A percentile compares a stretch with the other conserved stretches of the same genome.
phyloP scores from a whole-genome alignment of 345 rosid species.

The Camelina neglecta region DNA sequence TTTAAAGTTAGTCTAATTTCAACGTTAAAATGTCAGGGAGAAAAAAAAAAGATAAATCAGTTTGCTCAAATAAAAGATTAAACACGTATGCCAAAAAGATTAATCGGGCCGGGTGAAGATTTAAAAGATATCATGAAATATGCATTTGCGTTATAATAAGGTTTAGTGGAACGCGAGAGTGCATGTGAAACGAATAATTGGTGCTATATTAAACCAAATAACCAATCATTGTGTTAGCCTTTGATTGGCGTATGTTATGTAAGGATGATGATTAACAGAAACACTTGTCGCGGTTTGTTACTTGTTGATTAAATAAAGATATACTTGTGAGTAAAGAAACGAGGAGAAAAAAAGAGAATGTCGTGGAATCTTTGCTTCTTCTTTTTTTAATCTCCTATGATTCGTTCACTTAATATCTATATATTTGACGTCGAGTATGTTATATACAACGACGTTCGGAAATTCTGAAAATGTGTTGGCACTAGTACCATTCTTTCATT shows the following conservation, averaged over 20 bases:
- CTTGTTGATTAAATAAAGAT: slow-evolving; percentile 1
- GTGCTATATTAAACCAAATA: slow-evolving; percentile 22
- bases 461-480: background rate
- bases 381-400: background rate
- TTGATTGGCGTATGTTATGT: slow-evolving; percentile 20
- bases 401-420: background rate
- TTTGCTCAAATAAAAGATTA: background rate
- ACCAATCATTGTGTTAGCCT: slow-evolving; percentile 35
- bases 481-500: background rate
- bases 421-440: slow-evolving; percentile 4
- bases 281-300: slow-evolving; percentile 27
- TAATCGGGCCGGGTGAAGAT: background rate
- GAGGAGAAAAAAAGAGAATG: slow-evolving; percentile 35
- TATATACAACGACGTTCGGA: slow-evolving; percentile 6
- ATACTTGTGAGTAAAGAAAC: slow-evolving; percentile 5
- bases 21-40: background rate
- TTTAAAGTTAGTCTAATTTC: background rate
- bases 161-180: slow-evolving; percentile 26
- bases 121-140: background rate
- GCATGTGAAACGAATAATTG: slow-evolving; percentile 45
- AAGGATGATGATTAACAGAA: slow-evolving; percentile 34
- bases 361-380: slow-evolving; percentile 36
- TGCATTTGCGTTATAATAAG: slow-evolving; percentile 22
- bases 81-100: background rate
- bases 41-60: background rate